Percentiles rank a stretch among this genome's conserved stretches.
These are phyloP conservation scores for Hibiscus tridactylites DNA, from an alignment of 345 rosid species.

Conservation along the genomic window DNA sequence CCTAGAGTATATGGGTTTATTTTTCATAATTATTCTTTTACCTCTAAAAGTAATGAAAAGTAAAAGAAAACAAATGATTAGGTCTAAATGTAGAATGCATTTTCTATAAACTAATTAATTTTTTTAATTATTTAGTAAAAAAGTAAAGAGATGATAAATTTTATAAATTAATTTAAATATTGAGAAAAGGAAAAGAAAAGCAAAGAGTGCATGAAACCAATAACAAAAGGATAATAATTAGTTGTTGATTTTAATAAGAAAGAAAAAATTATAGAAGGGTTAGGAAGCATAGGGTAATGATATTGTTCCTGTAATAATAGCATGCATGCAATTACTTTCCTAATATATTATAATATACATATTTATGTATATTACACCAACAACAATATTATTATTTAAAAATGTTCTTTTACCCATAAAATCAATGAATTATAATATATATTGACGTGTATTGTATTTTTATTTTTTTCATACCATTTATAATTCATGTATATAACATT, in stretches of 20 bases:
- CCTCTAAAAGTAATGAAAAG: background rate
- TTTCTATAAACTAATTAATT: background rate
- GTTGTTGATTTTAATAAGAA: background rate
- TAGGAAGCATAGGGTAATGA: background rate
- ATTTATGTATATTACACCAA: too few species aligned
- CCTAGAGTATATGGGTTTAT: background rate
- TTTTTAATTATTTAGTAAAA: background rate
- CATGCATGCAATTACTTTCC: background rate
- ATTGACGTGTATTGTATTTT: too few species aligned
- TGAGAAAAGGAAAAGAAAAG: background rate
- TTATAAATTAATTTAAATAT: background rate
- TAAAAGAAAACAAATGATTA: background rate
- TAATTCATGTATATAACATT: too few species aligned
- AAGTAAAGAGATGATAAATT: background rate
- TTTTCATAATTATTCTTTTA: background rate
- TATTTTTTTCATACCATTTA: too few species aligned
- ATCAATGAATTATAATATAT: too few species aligned
- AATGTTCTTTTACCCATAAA: too few species aligned
- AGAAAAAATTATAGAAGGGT: background rate
- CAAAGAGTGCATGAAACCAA: background rate
- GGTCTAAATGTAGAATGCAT: background rate
- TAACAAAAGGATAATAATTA: background rate
- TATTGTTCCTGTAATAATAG: background rate
- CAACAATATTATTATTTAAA: too few species aligned
- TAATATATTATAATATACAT: background rate